Percentiles rank a stretch among this genome's conserved stretches.
Evolutionary conservation across 2,329 filamentous ascomycete genomes (phyloP).

Genomic region (Verticillium zaregamsianum): DNA sequence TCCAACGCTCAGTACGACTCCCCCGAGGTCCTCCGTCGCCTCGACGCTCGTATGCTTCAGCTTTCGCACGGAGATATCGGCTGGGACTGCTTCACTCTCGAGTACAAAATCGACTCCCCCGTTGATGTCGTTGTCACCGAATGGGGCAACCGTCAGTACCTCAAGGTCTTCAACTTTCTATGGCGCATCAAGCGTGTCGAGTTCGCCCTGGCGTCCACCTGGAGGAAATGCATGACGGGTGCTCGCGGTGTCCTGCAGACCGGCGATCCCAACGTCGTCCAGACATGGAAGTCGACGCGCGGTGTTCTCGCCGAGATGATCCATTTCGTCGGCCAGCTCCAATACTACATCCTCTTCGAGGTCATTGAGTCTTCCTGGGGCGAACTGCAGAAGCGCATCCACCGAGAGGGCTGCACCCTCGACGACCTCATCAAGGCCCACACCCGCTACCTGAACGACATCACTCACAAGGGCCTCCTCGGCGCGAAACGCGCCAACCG

Average conservation of each 20-base stretch:
- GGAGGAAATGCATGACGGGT: slow-evolving; percentile 94
- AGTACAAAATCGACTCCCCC: slow-evolving; percentile 96
- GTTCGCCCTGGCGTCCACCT: slow-evolving; percentile 84
- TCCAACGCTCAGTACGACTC: slow-evolving; percentile 97
- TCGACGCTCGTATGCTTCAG: slow-evolving; percentile 98
- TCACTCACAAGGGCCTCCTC: slow-evolving; percentile 92
- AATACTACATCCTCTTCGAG: slow-evolving; percentile 98
- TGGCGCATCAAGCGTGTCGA: slow-evolving; percentile 98
- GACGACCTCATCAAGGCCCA: slow-evolving; percentile 95
- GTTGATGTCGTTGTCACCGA: slow-evolving; percentile 96
- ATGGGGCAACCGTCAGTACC: slow-evolving; percentile 91
- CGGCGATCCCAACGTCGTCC: slow-evolving; percentile 61
- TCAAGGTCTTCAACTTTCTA: slow-evolving; percentile 98
- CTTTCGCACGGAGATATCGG: slow-evolving; percentile 94
- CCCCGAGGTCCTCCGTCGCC: slow-evolving; percentile 80
- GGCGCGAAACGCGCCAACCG: slow-evolving; percentile 58
- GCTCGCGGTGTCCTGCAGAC: slow-evolving; percentile 83
- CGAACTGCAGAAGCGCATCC: slow-evolving; percentile 77
- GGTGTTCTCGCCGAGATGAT: slow-evolving; percentile 96
- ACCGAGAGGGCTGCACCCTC: slow-evolving; percentile 81
- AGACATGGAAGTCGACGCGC: slow-evolving; percentile 86
- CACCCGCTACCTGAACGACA: slow-evolving; percentile 83
- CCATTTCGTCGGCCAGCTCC: slow-evolving; percentile 93
- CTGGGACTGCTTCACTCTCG: slow-evolving; percentile 98
- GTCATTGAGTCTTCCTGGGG: slow-evolving; percentile 97